phyloP scores from a whole-genome alignment of 768 basidiomycete genomes.

The Boletus pseudo-olivaceus region DNA sequence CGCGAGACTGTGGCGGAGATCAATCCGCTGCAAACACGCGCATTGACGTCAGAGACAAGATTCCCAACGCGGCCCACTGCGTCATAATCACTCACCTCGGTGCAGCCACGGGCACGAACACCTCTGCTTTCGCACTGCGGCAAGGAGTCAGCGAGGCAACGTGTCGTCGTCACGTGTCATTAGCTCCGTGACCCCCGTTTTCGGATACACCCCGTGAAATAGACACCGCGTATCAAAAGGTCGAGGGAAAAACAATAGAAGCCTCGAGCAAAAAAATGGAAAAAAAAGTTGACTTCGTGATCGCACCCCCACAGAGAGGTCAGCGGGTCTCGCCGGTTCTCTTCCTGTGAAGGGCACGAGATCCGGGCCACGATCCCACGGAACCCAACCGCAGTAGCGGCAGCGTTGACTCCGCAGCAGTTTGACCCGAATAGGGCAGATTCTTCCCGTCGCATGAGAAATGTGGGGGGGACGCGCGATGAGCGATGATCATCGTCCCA shows the following conservation, averaged over 20 bases:
- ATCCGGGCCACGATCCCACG: constrained; percentile 13
- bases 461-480: not conserved
- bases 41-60: constrained; percentile 32
- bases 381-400: constrained; percentile 2
- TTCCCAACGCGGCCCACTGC: constrained; percentile 9
- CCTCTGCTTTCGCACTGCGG: constrained; percentile 70
- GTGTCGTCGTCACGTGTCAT: constrained; percentile 11
- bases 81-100: constrained; percentile 60
- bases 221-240: not conserved
- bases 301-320: constrained; percentile 8
- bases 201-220: constrained; percentile 12
- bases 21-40: constrained; percentile 43
- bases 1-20: constrained; percentile 59
- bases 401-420: constrained; percentile 11
- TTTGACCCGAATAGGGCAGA: constrained; percentile 2
- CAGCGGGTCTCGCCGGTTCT: not conserved
- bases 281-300: not conserved
- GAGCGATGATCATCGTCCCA: constrained; percentile 8
- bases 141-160: constrained; percentile 13
- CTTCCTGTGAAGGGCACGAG: constrained; percentile 10
- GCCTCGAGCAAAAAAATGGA: constrained; percentile 2
- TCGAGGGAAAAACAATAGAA: not conserved
- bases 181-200: constrained; percentile 14
- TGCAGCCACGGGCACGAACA: constrained; percentile 82
- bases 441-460: not conserved